Conservation (phyloP, 768 basidiomycete species). For the Rhizopogon vinicolor region DNA sequence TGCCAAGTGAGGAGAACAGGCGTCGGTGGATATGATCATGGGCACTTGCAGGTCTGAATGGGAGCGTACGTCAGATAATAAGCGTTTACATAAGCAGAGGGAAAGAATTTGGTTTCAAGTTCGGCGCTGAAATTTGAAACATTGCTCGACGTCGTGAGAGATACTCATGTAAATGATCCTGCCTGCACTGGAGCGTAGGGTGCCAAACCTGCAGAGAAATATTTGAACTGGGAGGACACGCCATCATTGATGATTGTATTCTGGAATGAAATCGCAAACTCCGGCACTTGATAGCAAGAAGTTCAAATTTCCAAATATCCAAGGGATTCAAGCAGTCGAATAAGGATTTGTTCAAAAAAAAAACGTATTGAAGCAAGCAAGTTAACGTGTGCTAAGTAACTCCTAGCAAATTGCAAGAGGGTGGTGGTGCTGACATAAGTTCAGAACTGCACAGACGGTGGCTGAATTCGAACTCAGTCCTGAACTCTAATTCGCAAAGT, state of each 20-base stretch:
- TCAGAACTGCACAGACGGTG: constrained; percentile 35
- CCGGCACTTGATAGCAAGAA: not conserved
- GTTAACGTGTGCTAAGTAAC: no score
- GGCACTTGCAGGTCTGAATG: no score
- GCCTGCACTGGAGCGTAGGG: not conserved
- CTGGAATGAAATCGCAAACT: no score
- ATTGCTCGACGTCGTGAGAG: no score
- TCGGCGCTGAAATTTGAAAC: no score
- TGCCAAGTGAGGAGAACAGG: constrained; percentile 11
- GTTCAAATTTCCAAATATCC: not conserved
- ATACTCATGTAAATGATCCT: not conserved
- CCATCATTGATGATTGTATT: not conserved
- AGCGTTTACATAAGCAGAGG: not conserved
- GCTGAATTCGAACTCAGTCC: constrained; percentile 31
- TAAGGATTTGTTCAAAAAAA: no score
- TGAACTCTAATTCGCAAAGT: constrained; percentile 24
- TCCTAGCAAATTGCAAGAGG: no score
- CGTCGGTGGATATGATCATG: not conserved
- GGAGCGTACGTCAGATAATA: not conserved
- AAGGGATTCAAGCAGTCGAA: no score
- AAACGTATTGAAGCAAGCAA: no score
- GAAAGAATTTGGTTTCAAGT: no score
- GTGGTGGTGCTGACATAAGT: constrained; percentile 16
- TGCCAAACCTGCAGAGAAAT: not conserved
- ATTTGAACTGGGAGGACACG: not conserved